Evolutionary conservation across 805 yeast genomes (phyloP), one percentile per base, ranked within the genome.

Genomic region (Pichia heedii): DNA sequence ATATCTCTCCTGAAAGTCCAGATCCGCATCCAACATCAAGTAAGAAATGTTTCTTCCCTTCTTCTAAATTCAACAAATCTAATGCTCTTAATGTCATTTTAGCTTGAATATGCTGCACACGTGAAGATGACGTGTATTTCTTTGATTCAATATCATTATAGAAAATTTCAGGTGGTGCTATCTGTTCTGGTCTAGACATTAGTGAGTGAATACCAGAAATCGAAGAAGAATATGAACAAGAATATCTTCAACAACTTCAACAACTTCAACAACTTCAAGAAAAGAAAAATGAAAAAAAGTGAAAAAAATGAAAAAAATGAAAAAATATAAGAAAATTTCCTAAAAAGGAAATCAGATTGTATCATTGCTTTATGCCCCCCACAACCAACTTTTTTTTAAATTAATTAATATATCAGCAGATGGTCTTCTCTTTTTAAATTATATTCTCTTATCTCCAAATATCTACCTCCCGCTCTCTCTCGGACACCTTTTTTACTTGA

Each of bases 81-180:
- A 93, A 68, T 0, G 97, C 96, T 54, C 98, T 73, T 36, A 90
- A 71, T 0, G 98, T 88, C 98, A 93, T 93, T 60, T 86, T 84
- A 2, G 97, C 97, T 65, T 93, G 98, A 56, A 93, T 93, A 60
- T 89, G 96, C 67, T 93, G 98, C 40, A 93, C 96, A 72, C 98
- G 93, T 5, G 96, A 84, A 5, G 95, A 85, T 3, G 83, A 72
- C 0, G 97, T 93, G 63, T 93, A 93, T 58, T 93, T 93, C 50
- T 72, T 70, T 0, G 97, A 84, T 63, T 93, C 98, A 2, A 77
- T 65, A 43, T 89, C 97, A 70, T 88, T 84, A 62, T 93, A 93
- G 60, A 90, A 93, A 47, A 89, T 74, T 67, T 89, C 97, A 34
- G 97, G 96, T 24, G 97, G 97, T 13, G 97, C 97, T 49, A 88